These are phyloP conservation scores for Chaetothyriales sp. DNA, from an alignment of 2,329 filamentous ascomycete genomes.

Conservation along the genomic window DNA sequence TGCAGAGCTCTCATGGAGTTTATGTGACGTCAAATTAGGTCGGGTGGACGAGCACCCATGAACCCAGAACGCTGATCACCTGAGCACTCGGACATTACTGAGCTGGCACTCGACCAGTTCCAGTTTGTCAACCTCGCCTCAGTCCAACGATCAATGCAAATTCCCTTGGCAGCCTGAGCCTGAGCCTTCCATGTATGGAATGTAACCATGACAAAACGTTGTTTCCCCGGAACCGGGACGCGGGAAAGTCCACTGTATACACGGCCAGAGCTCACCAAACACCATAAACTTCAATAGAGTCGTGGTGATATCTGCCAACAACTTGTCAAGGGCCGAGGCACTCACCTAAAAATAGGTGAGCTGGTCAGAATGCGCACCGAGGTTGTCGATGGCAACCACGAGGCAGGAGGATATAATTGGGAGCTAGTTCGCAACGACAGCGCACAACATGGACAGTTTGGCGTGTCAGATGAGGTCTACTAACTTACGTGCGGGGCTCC, in stretches of 20 bases:
- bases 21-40: background rate
- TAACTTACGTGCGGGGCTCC: background rate
- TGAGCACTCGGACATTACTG: background rate
- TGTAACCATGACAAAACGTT: background rate
- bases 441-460: background rate
- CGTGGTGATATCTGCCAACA: background rate
- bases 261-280: background rate
- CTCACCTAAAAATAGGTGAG: background rate
- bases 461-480: background rate
- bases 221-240: background rate
- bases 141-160: background rate
- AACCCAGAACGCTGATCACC: background rate
- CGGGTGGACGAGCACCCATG: too few species aligned
- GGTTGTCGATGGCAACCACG: background rate
- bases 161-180: background rate
- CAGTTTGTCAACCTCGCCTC: background rate
- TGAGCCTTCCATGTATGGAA: background rate
- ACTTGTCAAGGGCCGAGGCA: background rate
- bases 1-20: background rate
- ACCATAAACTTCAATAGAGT: background rate
- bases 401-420: background rate
- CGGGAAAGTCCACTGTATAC: background rate
- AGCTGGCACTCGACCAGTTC: background rate
- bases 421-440: too few species aligned
- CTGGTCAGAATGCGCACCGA: background rate